Evolutionary conservation across 208 protist species (phyloP).

Genomic region (Leishmania gerbilli): DNA sequence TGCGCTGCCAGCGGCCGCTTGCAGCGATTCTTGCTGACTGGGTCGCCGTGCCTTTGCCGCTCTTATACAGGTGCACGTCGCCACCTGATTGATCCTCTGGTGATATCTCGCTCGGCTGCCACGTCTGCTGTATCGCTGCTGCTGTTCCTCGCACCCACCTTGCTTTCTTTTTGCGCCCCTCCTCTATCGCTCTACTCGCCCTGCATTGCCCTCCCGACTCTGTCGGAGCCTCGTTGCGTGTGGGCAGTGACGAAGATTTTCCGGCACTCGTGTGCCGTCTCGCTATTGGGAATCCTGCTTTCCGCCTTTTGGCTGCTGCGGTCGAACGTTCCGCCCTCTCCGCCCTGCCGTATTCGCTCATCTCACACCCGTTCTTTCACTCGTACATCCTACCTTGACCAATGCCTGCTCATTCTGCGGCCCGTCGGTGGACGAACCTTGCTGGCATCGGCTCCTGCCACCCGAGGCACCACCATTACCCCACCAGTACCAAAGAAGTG

Average conservation of each 20-base stretch:
- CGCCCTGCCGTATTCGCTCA: too few relatives aligned
- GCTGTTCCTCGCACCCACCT: background rate
- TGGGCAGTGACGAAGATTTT: background rate
- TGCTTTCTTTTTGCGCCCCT: background rate
- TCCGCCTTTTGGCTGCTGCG: background rate
- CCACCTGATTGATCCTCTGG: too few relatives aligned
- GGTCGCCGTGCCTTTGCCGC: too few relatives aligned
- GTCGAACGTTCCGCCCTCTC: background rate
- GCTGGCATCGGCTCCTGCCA: constrained; percentile 54
- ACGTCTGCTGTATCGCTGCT: too few relatives aligned
- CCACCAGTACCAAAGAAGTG: constrained; percentile 33
- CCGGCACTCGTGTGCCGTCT: background rate
- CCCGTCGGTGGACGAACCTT: constrained; percentile 56
- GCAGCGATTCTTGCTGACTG: too few relatives aligned
- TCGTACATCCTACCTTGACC: background rate
- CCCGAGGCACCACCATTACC: constrained; percentile 56
- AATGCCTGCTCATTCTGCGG: background rate
- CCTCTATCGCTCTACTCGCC: background rate
- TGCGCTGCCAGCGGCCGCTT: too few relatives aligned
- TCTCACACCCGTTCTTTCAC: background rate
- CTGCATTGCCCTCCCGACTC: too few relatives aligned
- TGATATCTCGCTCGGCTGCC: background rate
- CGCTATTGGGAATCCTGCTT: background rate
- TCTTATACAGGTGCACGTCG: too few relatives aligned
- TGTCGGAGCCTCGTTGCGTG: background rate